Conservation (phyloP, 768 basidiomycete genomes). For the Cystobasidium ongulense region DNA sequence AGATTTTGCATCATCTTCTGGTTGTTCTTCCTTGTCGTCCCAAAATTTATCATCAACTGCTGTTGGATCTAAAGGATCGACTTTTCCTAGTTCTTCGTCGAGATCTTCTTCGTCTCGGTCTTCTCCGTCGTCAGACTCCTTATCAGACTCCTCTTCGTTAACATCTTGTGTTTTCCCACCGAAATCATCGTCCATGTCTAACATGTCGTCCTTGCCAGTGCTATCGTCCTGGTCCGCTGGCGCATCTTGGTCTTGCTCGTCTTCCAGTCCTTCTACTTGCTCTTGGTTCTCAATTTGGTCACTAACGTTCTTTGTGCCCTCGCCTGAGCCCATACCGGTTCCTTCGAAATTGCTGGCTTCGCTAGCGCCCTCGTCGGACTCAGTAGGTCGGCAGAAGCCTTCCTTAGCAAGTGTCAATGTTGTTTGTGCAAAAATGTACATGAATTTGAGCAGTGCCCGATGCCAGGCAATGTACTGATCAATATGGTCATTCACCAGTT, state of each 20-base stretch:
- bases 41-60: constrained; percentile 94
- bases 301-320: constrained; percentile 76
- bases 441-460: constrained; percentile 72
- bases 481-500: constrained; percentile 57
- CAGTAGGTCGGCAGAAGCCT: constrained; percentile 87
- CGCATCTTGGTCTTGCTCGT: constrained; percentile 47
- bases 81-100: constrained; percentile 73
- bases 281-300: constrained; percentile 93
- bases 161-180: constrained; percentile 56
- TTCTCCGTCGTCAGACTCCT: constrained; percentile 49
- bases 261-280: constrained; percentile 83
- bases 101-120: constrained; percentile 55
- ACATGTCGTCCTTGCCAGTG: constrained; percentile 47
- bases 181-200: constrained; percentile 51
- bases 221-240: constrained; percentile 44
- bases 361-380: constrained; percentile 50
- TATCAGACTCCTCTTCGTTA: constrained; percentile 52
- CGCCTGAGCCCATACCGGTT: constrained; percentile 78
- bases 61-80: constrained; percentile 72
- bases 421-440: constrained; percentile 65
- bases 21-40: constrained; percentile 52
- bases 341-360: constrained; percentile 55
- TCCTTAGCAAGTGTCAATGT: constrained; percentile 66
- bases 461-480: constrained; percentile 57
- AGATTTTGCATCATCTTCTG: constrained; percentile 47